Conservation (phyloP, 164 flowering plant genomes). For the Kingdonia uniflora region DNA sequence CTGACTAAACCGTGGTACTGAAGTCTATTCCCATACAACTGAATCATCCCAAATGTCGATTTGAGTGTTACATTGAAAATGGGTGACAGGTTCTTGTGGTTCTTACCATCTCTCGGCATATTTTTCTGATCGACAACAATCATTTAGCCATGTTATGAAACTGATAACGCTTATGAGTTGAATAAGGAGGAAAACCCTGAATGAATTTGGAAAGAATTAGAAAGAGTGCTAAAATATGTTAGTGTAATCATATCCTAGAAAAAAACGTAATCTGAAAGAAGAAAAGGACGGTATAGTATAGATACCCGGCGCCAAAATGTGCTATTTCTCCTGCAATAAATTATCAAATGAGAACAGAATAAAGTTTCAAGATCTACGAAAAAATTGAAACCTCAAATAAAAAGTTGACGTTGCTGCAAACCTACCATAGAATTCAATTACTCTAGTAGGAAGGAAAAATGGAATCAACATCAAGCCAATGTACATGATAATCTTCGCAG, state of each 20-base stretch:
- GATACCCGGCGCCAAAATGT: slow-evolving; percentile 92
- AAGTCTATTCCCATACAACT: too few relatives aligned
- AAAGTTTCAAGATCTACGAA: too few relatives aligned
- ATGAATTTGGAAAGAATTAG: slow-evolving; percentile 3
- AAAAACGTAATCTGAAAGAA: not conserved
- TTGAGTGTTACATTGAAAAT: not conserved
- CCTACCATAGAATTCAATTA: slow-evolving; percentile 70
- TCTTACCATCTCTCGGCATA: slow-evolving; percentile 62
- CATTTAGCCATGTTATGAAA: slow-evolving; percentile 76
- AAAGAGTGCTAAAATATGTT: not conserved
- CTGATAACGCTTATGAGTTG: slow-evolving; percentile 84
- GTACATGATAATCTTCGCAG: slow-evolving; percentile 47
- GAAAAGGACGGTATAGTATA: slow-evolving; percentile 4
- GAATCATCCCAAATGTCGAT: too few relatives aligned
- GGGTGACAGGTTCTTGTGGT: not conserved
- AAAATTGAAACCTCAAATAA: too few relatives aligned
- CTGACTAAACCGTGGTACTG: too few relatives aligned
- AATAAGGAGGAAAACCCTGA: slow-evolving; percentile 79
- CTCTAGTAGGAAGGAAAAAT: slow-evolving; percentile 47
- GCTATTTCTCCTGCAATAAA: slow-evolving; percentile 62
- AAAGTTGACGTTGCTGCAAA: slow-evolving; percentile 4
- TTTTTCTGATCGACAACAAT: slow-evolving; percentile 49
- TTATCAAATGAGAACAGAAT: too few relatives aligned
- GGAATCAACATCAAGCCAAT: slow-evolving; percentile 37
- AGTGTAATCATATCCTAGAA: not conserved